Conservation (phyloP, 2,329 filamentous ascomycete genomes). For the Phyllosticta citribraziliensis region DNA sequence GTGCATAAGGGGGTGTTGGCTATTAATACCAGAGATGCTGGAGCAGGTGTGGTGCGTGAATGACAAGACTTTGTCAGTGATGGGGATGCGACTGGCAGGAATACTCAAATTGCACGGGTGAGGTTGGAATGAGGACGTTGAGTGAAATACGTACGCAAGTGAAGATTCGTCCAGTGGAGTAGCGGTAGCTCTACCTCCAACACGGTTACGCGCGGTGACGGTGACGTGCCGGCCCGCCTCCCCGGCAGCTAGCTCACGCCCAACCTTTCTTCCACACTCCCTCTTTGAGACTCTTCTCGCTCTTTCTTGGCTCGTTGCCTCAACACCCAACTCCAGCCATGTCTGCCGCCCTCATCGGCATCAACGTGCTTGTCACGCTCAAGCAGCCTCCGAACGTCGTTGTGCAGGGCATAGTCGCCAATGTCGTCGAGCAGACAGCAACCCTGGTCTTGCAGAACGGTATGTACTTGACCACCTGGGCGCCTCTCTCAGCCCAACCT, state of each 20-base stretch:
- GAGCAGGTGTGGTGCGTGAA: too few relatives aligned
- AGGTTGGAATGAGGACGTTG: not conserved
- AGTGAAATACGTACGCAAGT: not conserved
- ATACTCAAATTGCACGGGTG: too few relatives aligned
- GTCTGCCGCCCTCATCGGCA: constrained; percentile 63
- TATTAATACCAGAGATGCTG: not conserved
- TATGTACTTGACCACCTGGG: constrained; percentile 29
- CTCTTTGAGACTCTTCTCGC: not conserved
- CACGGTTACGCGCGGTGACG: not conserved
- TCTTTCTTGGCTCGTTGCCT: not conserved
- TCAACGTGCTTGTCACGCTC: constrained; percentile 66
- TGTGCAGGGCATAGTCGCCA: constrained; percentile 60
- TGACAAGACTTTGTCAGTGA: too few relatives aligned
- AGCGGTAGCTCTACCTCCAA: not conserved
- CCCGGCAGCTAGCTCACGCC: not conserved
- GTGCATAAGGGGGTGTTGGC: not conserved
- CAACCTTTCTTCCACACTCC: not conserved
- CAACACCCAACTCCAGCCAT: constrained; percentile 31
- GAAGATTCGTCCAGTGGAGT: not conserved
- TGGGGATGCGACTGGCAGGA: too few relatives aligned
- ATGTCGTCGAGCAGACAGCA: constrained; percentile 53
- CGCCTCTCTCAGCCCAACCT: not conserved
- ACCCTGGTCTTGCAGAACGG: constrained; percentile 62
- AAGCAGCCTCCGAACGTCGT: constrained; percentile 53
- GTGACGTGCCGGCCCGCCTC: not conserved